Base-by-base conservation (phyloP, 371 early-diverging fungal species). In the Polyrhizophydium stewartii region DNA sequence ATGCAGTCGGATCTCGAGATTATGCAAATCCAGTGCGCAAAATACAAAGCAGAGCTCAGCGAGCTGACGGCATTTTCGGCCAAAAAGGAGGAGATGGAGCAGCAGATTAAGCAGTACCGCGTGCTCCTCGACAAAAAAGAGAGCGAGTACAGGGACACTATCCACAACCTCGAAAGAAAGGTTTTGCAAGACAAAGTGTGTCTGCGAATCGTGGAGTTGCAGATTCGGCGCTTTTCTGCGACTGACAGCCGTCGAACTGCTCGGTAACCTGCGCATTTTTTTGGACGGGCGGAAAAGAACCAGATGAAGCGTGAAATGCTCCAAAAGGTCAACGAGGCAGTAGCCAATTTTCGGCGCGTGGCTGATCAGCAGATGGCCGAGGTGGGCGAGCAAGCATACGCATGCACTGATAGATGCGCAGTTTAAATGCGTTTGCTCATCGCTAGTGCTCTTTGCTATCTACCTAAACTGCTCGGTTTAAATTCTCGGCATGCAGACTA, bases 281-380 rank as follows among this genome's bases (percentile, higher is more conserved):
- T 58, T 31, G 27, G 41, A 35, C 31, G 30, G 21, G 22, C 24
- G 22, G 24, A 45, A 28, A 22, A 79, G 77, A 77, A 69, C 46
- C 58, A 66, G 61, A 73, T 81, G 71, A 78, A 79, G 50, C 74
- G 73, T 35, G 82, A 81, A 49, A 81, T 81, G 82, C 73, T 81
- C 2, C 77, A 76, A 59, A 81, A 81, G 64, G 75, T 81, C 12
- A 78, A 78, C 60, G 82, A 78, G 55, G 79, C 79, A 3, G 82
- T 81, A 0, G 70, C 79, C 24, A 72, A 69, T 43, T 81, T 81
- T 51, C 72, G 76, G 16, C 56, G 75, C 17, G 82, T 81, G 1
- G 82, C 82, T 3, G 82, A 81, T 56, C 82, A 81, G 63, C 82
- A 81, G 60, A 81, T 81, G 77, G 82, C 82, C 1, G 82, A 81